Evolutionary conservation across 768 basidiomycete species (phyloP).

Genomic region (Clavulina sp.): DNA sequence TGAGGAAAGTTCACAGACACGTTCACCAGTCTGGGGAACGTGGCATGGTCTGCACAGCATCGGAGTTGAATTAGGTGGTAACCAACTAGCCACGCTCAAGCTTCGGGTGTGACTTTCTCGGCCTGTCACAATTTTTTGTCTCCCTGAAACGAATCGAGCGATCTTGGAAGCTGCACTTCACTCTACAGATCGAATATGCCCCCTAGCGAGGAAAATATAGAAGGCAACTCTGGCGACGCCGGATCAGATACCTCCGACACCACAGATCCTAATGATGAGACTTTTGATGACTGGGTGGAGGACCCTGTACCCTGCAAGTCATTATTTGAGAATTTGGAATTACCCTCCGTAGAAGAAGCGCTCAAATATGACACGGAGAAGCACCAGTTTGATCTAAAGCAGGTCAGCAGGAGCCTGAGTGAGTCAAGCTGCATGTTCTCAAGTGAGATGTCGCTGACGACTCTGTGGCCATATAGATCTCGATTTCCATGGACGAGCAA

Average conservation of each 20-base stretch:
- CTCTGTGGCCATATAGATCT: conserved; percentile 28
- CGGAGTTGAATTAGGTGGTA: too few relatives aligned
- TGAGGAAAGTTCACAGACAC: too few relatives aligned
- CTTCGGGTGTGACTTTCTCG: too few relatives aligned
- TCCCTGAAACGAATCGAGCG: too few relatives aligned
- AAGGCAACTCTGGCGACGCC: not conserved
- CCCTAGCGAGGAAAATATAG: too few relatives aligned
- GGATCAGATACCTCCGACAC: not conserved
- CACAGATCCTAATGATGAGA: conserved; percentile 31
- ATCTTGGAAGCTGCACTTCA: too few relatives aligned
- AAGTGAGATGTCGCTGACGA: not conserved
- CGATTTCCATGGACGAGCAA: conserved; percentile 63
- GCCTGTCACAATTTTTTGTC: too few relatives aligned
- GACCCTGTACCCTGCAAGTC: conserved; percentile 32
- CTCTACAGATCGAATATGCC: too few relatives aligned
- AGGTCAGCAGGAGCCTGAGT: conserved; percentile 37
- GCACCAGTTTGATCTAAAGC: conserved; percentile 47
- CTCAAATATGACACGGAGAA: conserved; percentile 40
- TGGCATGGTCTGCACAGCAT: too few relatives aligned
- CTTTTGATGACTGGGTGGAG: conserved; percentile 54
- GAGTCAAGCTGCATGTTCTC: conserved; percentile 14
- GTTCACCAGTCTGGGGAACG: too few relatives aligned
- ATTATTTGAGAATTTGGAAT: conserved; percentile 50
- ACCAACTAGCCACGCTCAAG: too few relatives aligned
- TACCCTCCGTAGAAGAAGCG: conserved; percentile 42